Evolutionary conservation across 176 grass and related monocot species (phyloP), one percentile per base, ranked within the genome.

Genomic region (Eragrostis curvula): DNA sequence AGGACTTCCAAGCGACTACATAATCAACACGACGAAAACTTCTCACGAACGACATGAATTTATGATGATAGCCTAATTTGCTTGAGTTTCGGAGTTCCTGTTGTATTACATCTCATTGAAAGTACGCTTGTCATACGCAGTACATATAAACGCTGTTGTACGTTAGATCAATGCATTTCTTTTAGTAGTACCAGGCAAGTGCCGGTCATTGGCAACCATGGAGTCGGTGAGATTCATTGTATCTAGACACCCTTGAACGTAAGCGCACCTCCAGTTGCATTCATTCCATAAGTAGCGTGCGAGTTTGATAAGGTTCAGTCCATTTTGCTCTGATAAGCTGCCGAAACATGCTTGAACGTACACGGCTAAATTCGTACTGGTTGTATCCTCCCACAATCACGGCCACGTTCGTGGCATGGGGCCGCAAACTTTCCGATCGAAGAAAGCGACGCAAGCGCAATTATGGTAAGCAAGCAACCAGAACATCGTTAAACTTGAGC

Each of bases 221-320:
- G 5, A 36, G 25, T 39, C 65, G 44, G 29, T 39, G 10, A 76
- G 66, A 47, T 66, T 57, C 86, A 83, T 79, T 83, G 80, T 48
- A 83, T 47, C 57, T 29, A 49, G 27, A 24, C 80, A 32, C 13
- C n/a, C 64, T 20, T 29, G 48, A 47, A 73, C 47, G 59, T 23
- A 59, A 17, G 1, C 15, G 12, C 46, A 39, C 50, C 12, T 67
- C 12, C 24, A 86, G 59, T 9, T 80, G 25, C 1, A 29, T 87
- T 69, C 62, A 29, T 71, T 55, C n/a, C 2, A 44, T 28, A 15
- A 58, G 25, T 3, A 23, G 14, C 24, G 16, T 16, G 50, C 9
- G 25, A 73, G 11, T 17, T 20, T 32, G 62, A n/a, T 76, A 11
- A 11, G 65, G 14, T 10, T 29, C 44, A 6, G 13, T 13, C 29